phyloP scores from a whole-genome alignment of 352 stramenopile species.

The Pythium grandisporangium region DNA sequence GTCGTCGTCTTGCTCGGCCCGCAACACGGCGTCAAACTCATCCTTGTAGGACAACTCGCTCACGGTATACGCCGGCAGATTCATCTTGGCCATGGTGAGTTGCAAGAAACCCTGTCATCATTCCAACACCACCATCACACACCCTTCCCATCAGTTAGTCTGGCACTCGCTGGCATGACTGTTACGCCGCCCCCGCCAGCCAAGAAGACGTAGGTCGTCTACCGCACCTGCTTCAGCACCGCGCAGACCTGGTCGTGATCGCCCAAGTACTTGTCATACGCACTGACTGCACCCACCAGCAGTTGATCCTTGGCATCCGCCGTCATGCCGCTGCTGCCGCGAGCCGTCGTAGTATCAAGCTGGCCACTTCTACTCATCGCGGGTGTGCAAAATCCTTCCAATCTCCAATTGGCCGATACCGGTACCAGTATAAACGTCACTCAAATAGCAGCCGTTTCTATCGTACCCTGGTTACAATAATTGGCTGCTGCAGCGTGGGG shows the following conservation, averaged over 20 bases:
- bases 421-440: too few species aligned
- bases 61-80: conserved; percentile 34
- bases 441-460: too few species aligned
- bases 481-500: too few species aligned
- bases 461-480: too few species aligned
- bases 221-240: conserved; percentile 47
- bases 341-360: too few species aligned
- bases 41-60: conserved; percentile 59
- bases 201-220: neutral
- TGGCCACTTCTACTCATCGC: too few species aligned
- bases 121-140: neutral
- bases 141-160: too few species aligned
- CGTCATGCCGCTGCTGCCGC: neutral
- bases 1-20: conserved; percentile 8
- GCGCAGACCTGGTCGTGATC: conserved; percentile 31
- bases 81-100: conserved; percentile 45
- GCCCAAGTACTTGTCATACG: conserved; percentile 37
- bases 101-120: conserved; percentile 65
- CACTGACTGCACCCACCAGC: conserved; percentile 29
- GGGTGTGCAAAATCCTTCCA: too few species aligned
- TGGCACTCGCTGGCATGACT: too few species aligned
- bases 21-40: conserved; percentile 32
- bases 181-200: too few species aligned
- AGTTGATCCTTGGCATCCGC: conserved; percentile 16
- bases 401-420: too few species aligned